Percentiles rank a stretch among this genome's conserved stretches.
Evolutionary conservation across 768 basidiomycete genomes (phyloP).

Genomic region (Inosperma sp.): DNA sequence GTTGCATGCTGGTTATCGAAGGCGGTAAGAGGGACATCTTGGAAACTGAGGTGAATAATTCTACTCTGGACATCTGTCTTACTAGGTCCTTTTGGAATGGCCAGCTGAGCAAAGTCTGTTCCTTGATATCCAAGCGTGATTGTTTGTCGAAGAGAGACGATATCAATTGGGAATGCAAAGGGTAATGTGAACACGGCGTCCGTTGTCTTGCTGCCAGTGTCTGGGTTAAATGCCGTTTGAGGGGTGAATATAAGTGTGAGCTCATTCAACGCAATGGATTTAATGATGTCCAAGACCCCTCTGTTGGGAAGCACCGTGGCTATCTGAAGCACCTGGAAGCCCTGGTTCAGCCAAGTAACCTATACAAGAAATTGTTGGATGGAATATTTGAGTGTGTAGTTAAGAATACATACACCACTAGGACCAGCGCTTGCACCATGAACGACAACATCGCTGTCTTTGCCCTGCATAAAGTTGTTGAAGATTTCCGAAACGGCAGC

Average conservation of each 20-base stretch:
- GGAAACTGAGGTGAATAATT: constrained; percentile 57
- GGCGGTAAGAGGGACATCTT: constrained; percentile 55
- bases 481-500: constrained; percentile 59
- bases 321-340: constrained; percentile 58
- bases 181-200: constrained; percentile 27
- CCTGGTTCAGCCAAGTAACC: constrained; percentile 72
- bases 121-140: constrained; percentile 38
- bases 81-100: constrained; percentile 52
- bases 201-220: constrained; percentile 54
- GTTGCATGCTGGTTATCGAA: constrained; percentile 49
- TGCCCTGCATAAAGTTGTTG: constrained; percentile 67
- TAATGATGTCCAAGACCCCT: constrained; percentile 58
- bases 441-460: constrained; percentile 55
- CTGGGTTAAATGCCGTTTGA: constrained; percentile 52
- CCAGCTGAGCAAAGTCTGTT: constrained; percentile 54
- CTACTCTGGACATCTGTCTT: constrained; percentile 59
- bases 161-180: constrained; percentile 66
- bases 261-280: constrained; percentile 56
- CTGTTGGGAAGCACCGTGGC: constrained; percentile 58
- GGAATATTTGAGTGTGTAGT: not conserved
- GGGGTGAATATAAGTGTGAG: constrained; percentile 56
- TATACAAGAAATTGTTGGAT: constrained; percentile 19
- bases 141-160: constrained; percentile 55
- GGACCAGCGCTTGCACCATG: constrained; percentile 57
- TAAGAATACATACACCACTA: constrained; percentile 41